Evolutionary conservation across 495 filamentous ascomycete genomes (phyloP).

Genomic region (Lasiosphaeria hispida): DNA sequence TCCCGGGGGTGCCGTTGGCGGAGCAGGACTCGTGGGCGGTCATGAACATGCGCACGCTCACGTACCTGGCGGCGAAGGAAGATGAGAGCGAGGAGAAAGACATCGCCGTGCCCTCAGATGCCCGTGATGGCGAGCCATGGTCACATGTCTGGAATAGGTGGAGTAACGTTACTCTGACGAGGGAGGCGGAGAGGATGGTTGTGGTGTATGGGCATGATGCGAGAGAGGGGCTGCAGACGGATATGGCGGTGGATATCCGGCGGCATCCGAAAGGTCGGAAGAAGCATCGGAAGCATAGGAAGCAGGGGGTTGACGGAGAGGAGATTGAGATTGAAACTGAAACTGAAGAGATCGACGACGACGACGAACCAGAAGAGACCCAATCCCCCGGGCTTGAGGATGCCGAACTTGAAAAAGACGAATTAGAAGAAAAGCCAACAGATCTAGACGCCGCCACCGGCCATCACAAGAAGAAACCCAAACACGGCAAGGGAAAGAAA

Average conservation of each 20-base stretch:
- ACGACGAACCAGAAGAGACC: background rate
- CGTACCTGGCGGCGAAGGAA: conserved; percentile 16
- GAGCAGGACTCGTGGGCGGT: conserved; percentile 74
- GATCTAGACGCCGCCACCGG: background rate
- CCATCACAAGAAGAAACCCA: background rate
- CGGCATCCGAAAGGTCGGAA: conserved; percentile 11
- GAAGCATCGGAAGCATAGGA: conserved; percentile 2
- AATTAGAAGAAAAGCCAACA: background rate
- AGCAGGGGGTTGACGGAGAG: background rate
- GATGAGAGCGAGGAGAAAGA: conserved; percentile 6
- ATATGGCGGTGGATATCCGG: conserved; percentile 33
- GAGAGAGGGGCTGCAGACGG: conserved; percentile 58
- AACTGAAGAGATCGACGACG: background rate
- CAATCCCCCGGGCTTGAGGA: background rate
- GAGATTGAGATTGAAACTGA: conserved; percentile 8
- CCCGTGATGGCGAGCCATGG: conserved; percentile 62
- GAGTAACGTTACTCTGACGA: conserved; percentile 27
- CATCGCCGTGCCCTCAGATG: conserved; percentile 59
- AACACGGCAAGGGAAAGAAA: conserved; percentile 1
- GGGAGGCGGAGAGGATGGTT: conserved; percentile 38
- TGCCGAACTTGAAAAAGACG: background rate
- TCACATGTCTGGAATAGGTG: conserved; percentile 53
- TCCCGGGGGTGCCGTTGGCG: conserved; percentile 67
- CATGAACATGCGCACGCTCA: conserved; percentile 89
- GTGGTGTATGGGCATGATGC: conserved; percentile 88